These are phyloP conservation scores for Mucor irregularis DNA, from an alignment of 371 early-diverging fungal species.

Conservation along the genomic window DNA sequence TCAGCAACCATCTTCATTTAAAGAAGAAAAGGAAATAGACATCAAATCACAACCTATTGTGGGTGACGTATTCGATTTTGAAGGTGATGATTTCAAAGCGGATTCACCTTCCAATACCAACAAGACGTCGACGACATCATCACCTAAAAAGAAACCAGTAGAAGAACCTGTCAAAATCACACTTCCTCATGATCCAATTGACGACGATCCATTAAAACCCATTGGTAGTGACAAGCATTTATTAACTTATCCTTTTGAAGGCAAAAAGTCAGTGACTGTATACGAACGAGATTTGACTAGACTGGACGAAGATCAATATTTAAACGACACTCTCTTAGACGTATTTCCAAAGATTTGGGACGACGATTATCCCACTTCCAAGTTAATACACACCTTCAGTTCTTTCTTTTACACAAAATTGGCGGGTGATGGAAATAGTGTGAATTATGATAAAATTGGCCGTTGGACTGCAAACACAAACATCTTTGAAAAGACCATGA, in stretches of 20 bases:
- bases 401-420: slow-evolving; percentile 22
- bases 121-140: no score
- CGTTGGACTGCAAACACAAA: slow-evolving; percentile 17
- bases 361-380: slow-evolving; percentile 2
- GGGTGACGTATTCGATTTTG: no score
- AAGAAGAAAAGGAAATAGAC: no score
- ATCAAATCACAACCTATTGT: no score
- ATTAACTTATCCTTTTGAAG: slow-evolving; percentile 15
- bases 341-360: slow-evolving; percentile 22
- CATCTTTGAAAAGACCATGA: slow-evolving; percentile 17
- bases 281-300: slow-evolving; percentile 9
- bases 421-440: neutral
- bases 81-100: no score
- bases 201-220: neutral
- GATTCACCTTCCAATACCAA: no score
- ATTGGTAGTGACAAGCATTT: slow-evolving; percentile 11
- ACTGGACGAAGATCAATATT: slow-evolving; percentile 7
- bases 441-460: slow-evolving; percentile 4
- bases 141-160: no score
- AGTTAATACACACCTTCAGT: slow-evolving; percentile 14
- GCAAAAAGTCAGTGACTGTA: slow-evolving; percentile 4
- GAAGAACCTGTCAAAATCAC: no score
- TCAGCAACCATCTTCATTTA: no score
- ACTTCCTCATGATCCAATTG: slow-evolving; percentile 20
- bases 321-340: slow-evolving; percentile 24